phyloP scores from a whole-genome alignment of 805 yeast genomes.

The Starmerella bombicola region DNA sequence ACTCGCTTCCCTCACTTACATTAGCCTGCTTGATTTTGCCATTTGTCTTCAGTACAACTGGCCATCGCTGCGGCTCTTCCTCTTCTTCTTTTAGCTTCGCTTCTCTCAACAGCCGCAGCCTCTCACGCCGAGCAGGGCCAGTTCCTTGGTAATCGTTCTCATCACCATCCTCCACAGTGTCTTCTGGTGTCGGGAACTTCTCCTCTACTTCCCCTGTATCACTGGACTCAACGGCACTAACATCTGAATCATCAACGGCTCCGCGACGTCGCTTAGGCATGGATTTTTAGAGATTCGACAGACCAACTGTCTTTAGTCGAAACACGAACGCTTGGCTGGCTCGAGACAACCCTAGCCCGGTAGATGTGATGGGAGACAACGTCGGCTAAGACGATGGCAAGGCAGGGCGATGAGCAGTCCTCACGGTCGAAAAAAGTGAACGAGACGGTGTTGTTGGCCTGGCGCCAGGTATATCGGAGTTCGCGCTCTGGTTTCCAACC shows the following conservation, averaged over 20 bases:
- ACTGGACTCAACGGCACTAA: neutral
- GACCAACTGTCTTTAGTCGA: too few relatives aligned
- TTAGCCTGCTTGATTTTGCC: neutral
- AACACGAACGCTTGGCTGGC: too few relatives aligned
- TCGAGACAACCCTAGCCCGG: too few relatives aligned
- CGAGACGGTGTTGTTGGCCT: too few relatives aligned
- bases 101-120: neutral
- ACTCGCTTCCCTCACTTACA: slow-evolving; percentile 7
- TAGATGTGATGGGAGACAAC: too few relatives aligned
- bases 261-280: slow-evolving; percentile 16
- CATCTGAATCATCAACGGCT: slow-evolving; percentile 8
- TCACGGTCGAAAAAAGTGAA: too few relatives aligned
- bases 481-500: too few relatives aligned
- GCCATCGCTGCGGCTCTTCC: slow-evolving; percentile 7
- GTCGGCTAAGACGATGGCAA: too few relatives aligned
- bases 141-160: neutral
- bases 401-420: too few relatives aligned
- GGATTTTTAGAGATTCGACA: too few relatives aligned
- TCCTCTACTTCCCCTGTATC: neutral
- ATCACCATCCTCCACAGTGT: neutral
- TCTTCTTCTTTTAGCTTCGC: neutral
- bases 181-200: too few relatives aligned
- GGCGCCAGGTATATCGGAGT: too few relatives aligned
- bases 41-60: slow-evolving; percentile 8
- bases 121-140: neutral